Evolutionary conservation across 192 early-diverging fungal species (phyloP), one percentile per base, ranked within the genome.

Genomic region (Thamnidium elegans): DNA sequence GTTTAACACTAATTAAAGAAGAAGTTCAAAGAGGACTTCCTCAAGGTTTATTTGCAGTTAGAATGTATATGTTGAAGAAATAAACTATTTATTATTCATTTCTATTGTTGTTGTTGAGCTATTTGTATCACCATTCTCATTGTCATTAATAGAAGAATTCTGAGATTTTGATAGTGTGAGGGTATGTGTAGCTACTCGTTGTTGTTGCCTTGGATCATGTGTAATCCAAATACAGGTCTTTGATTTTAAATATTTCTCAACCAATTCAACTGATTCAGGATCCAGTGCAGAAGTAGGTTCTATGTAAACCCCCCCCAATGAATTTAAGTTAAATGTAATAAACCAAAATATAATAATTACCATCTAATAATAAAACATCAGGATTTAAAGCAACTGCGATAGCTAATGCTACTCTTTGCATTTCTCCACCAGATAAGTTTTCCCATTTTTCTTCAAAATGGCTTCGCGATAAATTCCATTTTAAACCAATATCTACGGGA

Each of bases 281-380:
- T 96, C 94, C 44, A 96, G 63, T 2, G 94, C 92, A 14, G 87
- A 88, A 1, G 94, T 95, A 3, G 94, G 94, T 70, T 95, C 93
- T 87, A 55, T 14, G 43, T 32, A 32, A 31, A 17, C 19, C 26
- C 9, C 44, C 46, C 36, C 15, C 21, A 21, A 32, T 21, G 20
- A 34, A 47, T 15, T 9, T 5, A 7, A 26, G 10, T 52, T 23
- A 44, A 9, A 14, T 36, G 7, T 43, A 13, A 20, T 15, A 42
- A 7, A 14, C 5, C 8, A 21, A 10, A 30, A 15, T 6, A 43
- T 30, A 26, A 50, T 46, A 44, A 58, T 55, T 81, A 85, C 88
- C 89, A 73, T 95, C 92, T 6, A 95, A 79, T 21, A 95, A 71
- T 61, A 95, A 65, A 30, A 94, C 76, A 17, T 88, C 78, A 4